Percentiles rank a stretch among this genome's conserved stretches.
These are phyloP conservation scores for Tulasnella calospora DNA, from an alignment of 768 basidiomycete species.

Conservation along the genomic window DNA sequence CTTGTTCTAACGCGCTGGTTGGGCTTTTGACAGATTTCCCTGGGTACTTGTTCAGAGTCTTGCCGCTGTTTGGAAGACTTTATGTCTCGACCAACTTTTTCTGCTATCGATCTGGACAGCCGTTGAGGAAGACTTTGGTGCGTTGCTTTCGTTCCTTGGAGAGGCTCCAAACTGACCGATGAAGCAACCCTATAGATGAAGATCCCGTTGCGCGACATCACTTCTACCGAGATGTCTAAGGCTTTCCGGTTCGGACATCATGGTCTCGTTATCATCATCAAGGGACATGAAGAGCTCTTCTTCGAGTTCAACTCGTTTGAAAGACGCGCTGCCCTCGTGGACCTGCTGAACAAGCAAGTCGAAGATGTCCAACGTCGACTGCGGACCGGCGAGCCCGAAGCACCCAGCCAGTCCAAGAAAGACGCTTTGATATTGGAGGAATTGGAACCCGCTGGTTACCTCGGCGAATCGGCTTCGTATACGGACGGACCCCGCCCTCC, in stretches of 20 bases:
- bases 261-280: conserved; percentile 84
- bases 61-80: conserved; percentile 84
- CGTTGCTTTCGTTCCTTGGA: conserved; percentile 32
- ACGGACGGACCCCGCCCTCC: conserved; percentile 43
- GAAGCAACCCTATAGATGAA: conserved; percentile 64
- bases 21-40: conserved; percentile 62
- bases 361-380: conserved; percentile 59
- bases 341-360: conserved; percentile 71
- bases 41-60: conserved; percentile 79
- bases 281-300: conserved; percentile 96
- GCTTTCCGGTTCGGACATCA: conserved; percentile 86
- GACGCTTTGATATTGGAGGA: conserved; percentile 83
- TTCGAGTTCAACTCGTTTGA: conserved; percentile 85
- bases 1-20: no score
- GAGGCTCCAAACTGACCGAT: neutral
- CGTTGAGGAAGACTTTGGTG: conserved; percentile 79
- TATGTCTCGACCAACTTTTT: conserved; percentile 90
- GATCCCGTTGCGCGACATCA: conserved; percentile 81
- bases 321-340: conserved; percentile 71
- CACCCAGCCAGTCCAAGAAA: conserved; percentile 51
- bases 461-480: conserved; percentile 35
- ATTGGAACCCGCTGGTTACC: conserved; percentile 53
- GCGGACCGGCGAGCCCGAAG: conserved; percentile 42
- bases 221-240: conserved; percentile 76
- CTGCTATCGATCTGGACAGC: conserved; percentile 88